Base-by-base conservation (phyloP, 2,329 filamentous ascomycete genomes). In the Colletotrichum melonis region DNA sequence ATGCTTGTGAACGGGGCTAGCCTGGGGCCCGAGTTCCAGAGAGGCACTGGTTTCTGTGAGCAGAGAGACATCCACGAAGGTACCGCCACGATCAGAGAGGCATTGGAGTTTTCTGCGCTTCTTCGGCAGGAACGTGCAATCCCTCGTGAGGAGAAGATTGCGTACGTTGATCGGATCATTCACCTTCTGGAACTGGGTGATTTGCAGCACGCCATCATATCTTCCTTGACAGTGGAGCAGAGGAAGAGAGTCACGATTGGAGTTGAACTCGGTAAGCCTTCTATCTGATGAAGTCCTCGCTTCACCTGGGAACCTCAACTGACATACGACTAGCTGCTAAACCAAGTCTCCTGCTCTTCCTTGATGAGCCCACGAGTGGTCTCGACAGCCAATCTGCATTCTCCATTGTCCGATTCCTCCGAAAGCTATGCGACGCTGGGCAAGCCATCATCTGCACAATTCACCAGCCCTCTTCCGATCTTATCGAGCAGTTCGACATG, bases 401-500 rank as follows among this genome's bases (percentile, higher is more conserved):
- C 56, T 84, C 83, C 5, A 85, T 88, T 55, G 84, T 87, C 74
- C 80, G 80, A 4, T 81, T 86, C 59, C 77, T 88, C 22, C 79
- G 83, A 46, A 81, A 82, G 5, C 81, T 88, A 79, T 90, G 88
- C 16, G 91, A 92, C 74, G 89, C 88, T 1, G 91, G 92, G 0
- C 92, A 88, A 78, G 91, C 89, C 0, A 92, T 93, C 68, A 85
- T 93, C 4, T 87, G 90, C 4, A 93, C 92, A 79, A 79, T 93
- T 67, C 90, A 90, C 80, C 92, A 93, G 77, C 85, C 93, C 0
- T 87, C 90, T 0, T 84, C 86, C 12, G 89, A 86, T 69, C 85
- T 90, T 14, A 90, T 90, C 11, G 89, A 92, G 78, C 88, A 94
- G 78, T 94, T 94, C 81, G 92, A 94, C 79, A 92, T 92, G 88